phyloP scores from a whole-genome alignment of 2,329 filamentous ascomycete species.

The Ceratocystis cubensis region DNA sequence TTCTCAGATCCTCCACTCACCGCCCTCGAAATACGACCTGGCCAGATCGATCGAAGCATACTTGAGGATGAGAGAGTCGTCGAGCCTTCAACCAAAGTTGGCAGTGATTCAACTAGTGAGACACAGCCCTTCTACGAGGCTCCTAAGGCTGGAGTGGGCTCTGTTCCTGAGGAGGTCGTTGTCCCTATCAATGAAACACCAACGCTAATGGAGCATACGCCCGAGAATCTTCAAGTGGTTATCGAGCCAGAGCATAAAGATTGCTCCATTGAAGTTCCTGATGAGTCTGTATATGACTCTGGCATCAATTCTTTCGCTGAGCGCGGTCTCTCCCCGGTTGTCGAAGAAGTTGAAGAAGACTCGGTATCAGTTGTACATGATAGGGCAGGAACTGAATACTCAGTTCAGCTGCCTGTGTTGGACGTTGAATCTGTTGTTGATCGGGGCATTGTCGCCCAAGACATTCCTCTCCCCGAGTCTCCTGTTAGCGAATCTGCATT shows the following conservation, averaged over 20 bases:
- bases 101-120: not conserved
- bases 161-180: not conserved
- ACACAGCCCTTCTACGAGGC: not conserved
- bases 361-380: not conserved
- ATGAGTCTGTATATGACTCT: not conserved
- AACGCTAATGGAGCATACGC: not conserved
- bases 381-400: not conserved
- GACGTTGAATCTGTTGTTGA: not conserved
- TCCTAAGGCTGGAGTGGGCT: too few species aligned
- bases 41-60: not conserved
- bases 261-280: not conserved
- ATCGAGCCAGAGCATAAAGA: not conserved
- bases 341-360: conserved; percentile 8
- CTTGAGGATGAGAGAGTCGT: not conserved
- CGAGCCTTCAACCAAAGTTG: not conserved
- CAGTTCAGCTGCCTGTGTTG: too few species aligned
- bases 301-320: not conserved
- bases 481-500: not conserved
- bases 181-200: not conserved
- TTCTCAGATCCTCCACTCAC: not conserved
- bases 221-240: not conserved
- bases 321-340: not conserved
- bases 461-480: not conserved
- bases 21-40: not conserved
- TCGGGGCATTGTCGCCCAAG: not conserved